phyloP scores from a whole-genome alignment of 371 early-diverging fungal genomes.

The Saksenaea oblongispora region DNA sequence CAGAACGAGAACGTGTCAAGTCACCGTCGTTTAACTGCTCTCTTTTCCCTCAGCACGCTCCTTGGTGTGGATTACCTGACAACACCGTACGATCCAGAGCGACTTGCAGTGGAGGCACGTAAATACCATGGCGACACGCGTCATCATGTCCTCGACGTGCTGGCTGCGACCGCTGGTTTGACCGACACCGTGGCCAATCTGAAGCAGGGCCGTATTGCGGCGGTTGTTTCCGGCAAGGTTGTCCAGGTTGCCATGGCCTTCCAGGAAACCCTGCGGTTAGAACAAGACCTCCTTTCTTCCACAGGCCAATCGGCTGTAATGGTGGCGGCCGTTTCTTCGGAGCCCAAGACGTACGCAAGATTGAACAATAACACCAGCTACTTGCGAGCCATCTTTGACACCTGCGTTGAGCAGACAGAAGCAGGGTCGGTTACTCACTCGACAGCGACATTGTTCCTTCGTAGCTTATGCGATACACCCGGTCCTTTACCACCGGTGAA shows the following conservation, averaged over 20 bases:
- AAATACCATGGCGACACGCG: constrained; percentile 21
- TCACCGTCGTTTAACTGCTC: constrained; percentile 26
- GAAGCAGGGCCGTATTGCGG: constrained; percentile 40
- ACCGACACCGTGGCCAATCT: constrained; percentile 30
- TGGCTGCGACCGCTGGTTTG: constrained; percentile 26
- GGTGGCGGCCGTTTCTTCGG: constrained; percentile 27
- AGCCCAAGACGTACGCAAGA: constrained; percentile 53
- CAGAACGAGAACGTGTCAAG: constrained; percentile 27
- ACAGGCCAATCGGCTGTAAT: constrained; percentile 7
- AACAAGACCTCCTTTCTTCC: neutral
- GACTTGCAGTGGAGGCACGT: constrained; percentile 14
- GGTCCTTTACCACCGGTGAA: constrained; percentile 62
- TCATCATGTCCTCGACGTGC: constrained; percentile 18
- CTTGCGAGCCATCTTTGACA: constrained; percentile 53
- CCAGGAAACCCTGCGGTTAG: constrained; percentile 11
- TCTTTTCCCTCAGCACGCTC: constrained; percentile 27
- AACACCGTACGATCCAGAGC: constrained; percentile 7
- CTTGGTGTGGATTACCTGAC: constrained; percentile 35
- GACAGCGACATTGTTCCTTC: constrained; percentile 16
- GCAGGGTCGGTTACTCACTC: neutral
- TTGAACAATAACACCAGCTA: constrained; percentile 54
- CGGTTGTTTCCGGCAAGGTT: constrained; percentile 37
- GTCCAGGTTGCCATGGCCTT: constrained; percentile 14
- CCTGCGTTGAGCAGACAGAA: constrained; percentile 9
- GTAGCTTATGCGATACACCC: constrained; percentile 31